Evolutionary conservation across 345 rosid genomes (phyloP), one percentile per base, ranked within the genome.

Genomic region (Xanthoceras sorbifolium): DNA sequence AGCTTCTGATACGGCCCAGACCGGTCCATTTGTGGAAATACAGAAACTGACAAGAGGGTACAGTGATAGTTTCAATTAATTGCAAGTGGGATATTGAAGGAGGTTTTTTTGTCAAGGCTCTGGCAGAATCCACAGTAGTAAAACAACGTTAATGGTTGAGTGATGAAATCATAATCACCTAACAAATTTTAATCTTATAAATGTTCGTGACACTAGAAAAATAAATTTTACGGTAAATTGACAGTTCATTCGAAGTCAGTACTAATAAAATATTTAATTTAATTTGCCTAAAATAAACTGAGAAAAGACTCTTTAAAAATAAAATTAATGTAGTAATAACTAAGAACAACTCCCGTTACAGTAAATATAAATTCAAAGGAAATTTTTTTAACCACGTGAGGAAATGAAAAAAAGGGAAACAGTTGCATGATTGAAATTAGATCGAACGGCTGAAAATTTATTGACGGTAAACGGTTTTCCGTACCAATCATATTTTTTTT

Each of bases 391-490:
- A 48, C 54, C 54, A 48, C 54, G 54, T 48, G 54, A 48, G 54
- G 10, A 10, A 15, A 48, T 17, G 46, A 42, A 50, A 50, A 4
- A 48, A 4, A 17, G 7, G 7, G 55, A 50, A 50, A 6, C 22
- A n/a, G 15, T 3, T 12, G 6, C 3, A 50, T 50, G 55, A 18
- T 57, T 57, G 22, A 20, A n/a, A 6, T 9, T 5, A 5, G 25
- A 57, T 57, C 62, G 6, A 23, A 57, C 62, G 62, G 62, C 62
- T 57, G 62, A 6, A 1, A 57, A 20, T 57, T 57, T 2, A 57
- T 8, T n/a, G 62, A 57, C 62, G 62, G 62, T 23, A 57, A 57
- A 57, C 62, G 62, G 62, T 57, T 57, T 57, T 57, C 62, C 28
- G 62, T 57, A 57, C 62, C 1, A 22, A 23, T 22, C 5, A 20